Evolutionary conservation across 768 basidiomycete species (phyloP).

Genomic region (Leccinum arenicola): DNA sequence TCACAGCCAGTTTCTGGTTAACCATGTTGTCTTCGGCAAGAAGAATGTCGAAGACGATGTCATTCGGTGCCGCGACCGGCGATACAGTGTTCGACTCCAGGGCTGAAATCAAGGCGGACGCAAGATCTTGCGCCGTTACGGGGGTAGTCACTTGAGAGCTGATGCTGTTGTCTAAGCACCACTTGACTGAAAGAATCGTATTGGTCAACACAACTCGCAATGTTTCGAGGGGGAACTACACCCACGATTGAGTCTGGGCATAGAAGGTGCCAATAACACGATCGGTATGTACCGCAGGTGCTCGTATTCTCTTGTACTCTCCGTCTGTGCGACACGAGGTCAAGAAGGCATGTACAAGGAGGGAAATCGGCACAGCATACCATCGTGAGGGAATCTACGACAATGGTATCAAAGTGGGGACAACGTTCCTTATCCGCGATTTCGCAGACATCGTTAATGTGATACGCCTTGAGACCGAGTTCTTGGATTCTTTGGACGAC

Average conservation of each 20-base stretch:
- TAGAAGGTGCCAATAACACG: constrained; percentile 79
- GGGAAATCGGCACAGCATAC: constrained; percentile 46
- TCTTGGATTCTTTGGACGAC: constrained; percentile 77
- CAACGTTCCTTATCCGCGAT: constrained; percentile 78
- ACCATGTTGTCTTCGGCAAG: constrained; percentile 97
- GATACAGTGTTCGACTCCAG: constrained; percentile 93
- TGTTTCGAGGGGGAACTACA: constrained; percentile 1
- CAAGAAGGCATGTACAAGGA: constrained; percentile 1
- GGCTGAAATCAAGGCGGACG: constrained; percentile 89
- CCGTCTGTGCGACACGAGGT: constrained; percentile 55
- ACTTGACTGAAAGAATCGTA: constrained; percentile 63
- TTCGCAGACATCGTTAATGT: constrained; percentile 75
- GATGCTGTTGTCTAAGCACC: constrained; percentile 96
- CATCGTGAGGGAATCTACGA: constrained; percentile 84
- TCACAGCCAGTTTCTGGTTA: constrained; percentile 94
- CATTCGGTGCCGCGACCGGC: constrained; percentile 81
- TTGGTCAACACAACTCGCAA: constrained; percentile 4
- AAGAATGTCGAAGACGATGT: constrained; percentile 87
- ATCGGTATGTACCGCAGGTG: constrained; percentile 96
- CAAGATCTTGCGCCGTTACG: constrained; percentile 81
- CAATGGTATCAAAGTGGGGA: constrained; percentile 91
- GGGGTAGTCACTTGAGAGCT: constrained; percentile 93
- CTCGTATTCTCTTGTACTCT: constrained; percentile 86
- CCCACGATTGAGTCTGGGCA: constrained; percentile 75
- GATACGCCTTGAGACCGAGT: constrained; percentile 73